Percentiles rank a stretch among this genome's conserved stretches.
Evolutionary conservation across 352 stramenopile species (phyloP).

Genomic region (Globisporangium irregulare): DNA sequence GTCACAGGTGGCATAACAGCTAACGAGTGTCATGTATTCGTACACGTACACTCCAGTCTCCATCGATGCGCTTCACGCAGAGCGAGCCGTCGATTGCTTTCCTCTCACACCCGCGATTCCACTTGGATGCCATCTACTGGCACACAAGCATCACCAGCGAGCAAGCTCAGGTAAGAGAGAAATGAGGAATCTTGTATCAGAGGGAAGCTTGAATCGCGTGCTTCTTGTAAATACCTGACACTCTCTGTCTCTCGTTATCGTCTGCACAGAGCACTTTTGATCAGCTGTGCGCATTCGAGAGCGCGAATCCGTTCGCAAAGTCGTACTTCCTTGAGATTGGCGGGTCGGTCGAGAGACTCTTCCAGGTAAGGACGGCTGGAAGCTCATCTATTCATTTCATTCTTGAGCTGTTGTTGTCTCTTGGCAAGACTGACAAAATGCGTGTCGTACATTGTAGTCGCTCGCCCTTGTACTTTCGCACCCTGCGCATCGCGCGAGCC

Average conservation of each 20-base stretch:
- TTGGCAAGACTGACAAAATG: not conserved
- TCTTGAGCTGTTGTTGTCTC: conserved; percentile 6
- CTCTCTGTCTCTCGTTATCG: not conserved
- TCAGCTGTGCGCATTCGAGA: conserved; percentile 46
- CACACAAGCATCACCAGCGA: conserved; percentile 32
- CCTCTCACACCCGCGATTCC: conserved; percentile 25
- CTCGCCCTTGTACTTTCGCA: conserved; percentile 46
- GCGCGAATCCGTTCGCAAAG: conserved; percentile 36
- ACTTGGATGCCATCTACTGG: conserved; percentile 54
- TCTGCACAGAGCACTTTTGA: conserved; percentile 28
- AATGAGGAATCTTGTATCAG: too few relatives aligned
- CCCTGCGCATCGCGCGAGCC: conserved; percentile 41
- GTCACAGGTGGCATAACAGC: conserved; percentile 3
- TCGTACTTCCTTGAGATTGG: conserved; percentile 52
- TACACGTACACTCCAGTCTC: conserved; percentile 16
- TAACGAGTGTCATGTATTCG: not conserved
- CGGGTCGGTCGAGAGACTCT: conserved; percentile 46
- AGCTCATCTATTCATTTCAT: not conserved
- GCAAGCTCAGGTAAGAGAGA: conserved; percentile 27
- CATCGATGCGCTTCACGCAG: conserved; percentile 12
- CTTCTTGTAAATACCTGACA: not conserved
- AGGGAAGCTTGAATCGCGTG: not conserved
- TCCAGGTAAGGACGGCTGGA: conserved; percentile 38
- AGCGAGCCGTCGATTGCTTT: conserved; percentile 22
- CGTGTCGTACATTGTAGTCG: conserved; percentile 18